Evolutionary conservation across 2,329 filamentous ascomycete genomes (phyloP), one percentile per base, ranked within the genome.

Genomic region (Penicillium sp.): DNA sequence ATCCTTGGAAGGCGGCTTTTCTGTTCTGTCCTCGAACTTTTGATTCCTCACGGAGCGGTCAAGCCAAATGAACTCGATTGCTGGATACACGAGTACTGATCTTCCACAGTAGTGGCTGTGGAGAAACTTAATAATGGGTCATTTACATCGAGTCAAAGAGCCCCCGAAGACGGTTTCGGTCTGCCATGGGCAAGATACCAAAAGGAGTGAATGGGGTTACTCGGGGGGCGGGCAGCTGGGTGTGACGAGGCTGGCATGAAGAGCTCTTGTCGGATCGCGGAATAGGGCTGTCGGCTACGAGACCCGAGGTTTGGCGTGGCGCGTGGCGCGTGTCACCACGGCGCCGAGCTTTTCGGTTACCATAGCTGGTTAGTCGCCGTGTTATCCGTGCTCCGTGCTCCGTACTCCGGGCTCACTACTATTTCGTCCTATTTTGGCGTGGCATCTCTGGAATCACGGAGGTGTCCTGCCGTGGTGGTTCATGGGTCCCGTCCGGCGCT

Each of bases 291-390:
- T 16, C 10, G 51, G 51, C 13, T 40, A 13, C 19, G 22, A n/a
- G 51, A 40, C 19, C 51, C 45, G 25, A 37, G 22, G 16, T 7
- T n/a, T 10, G 19, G 19, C 19, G 19, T 22, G 19, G 19, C 19
- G 19, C 16, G 49, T 52, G 51, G 51, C 35, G 51, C 25, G 11
- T 53, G 51, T 25, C 51, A 53, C 22, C 28, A 35, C 30, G 46
- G 16, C 7, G 46, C 46, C 46, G 10, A 51, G 28, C 28, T 22
- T 51, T 33, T 4, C 35, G 16, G 28, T 6, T 6, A 3, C 28
- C 30, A 6, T 35, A 6, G 28, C 28, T 6, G 19, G 28, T 35
- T 35, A 13, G 28, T 51, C 43, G 43, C 25, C 11, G n/a, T 13
- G 43, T 46, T 8, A 13, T 46, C 11, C 25, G 14, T 48, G 8